Percentiles rank a stretch among this genome's conserved stretches.
Evolutionary conservation across 306 rosid genomes (phyloP).

Genomic region (Herpetospermum pedunculosum): DNA sequence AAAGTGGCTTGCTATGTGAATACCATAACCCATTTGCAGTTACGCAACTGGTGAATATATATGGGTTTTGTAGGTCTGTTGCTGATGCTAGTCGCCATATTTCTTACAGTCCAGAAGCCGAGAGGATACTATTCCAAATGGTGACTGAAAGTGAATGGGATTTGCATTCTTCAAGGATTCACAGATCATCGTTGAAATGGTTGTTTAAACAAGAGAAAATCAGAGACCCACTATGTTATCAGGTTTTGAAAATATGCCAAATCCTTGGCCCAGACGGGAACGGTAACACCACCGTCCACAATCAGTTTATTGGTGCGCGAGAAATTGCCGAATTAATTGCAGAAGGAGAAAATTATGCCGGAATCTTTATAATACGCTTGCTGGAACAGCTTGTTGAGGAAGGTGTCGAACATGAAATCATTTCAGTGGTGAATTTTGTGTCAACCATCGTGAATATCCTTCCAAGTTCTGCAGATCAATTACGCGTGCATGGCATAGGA

Average conservation of each 20-base stretch:
- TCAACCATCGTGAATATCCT: conserved; percentile 27
- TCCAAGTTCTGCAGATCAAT: conserved; percentile 54
- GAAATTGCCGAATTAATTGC: conserved; percentile 63
- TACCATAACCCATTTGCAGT: conserved; percentile 28
- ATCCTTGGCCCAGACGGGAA: conserved; percentile 27
- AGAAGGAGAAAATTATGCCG: conserved; percentile 58
- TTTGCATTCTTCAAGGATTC: conserved; percentile 59
- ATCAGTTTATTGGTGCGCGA: conserved; percentile 28
- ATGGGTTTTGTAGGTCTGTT: conserved; percentile 61
- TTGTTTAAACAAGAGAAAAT: conserved; percentile 79
- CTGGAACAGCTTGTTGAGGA: conserved; percentile 48
- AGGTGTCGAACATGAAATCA: conserved; percentile 42
- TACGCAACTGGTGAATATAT: conserved; percentile 54
- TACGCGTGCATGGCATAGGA: conserved; percentile 48
- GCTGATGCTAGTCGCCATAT: conserved; percentile 41
- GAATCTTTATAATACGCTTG: conserved; percentile 45
- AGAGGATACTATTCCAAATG: conserved; percentile 53
- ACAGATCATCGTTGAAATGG: conserved; percentile 66
- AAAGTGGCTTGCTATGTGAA: conserved; percentile 26
- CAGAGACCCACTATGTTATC: conserved; percentile 35
- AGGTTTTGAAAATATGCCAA: conserved; percentile 65
- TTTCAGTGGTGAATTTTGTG: conserved; percentile 38
- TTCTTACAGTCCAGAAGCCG: conserved; percentile 63
- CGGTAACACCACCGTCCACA: conserved; percentile 14
- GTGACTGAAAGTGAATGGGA: conserved; percentile 54